Conservation (phyloP, 805 yeast genomes). For the Metschnikowia baotianmanensis region DNA sequence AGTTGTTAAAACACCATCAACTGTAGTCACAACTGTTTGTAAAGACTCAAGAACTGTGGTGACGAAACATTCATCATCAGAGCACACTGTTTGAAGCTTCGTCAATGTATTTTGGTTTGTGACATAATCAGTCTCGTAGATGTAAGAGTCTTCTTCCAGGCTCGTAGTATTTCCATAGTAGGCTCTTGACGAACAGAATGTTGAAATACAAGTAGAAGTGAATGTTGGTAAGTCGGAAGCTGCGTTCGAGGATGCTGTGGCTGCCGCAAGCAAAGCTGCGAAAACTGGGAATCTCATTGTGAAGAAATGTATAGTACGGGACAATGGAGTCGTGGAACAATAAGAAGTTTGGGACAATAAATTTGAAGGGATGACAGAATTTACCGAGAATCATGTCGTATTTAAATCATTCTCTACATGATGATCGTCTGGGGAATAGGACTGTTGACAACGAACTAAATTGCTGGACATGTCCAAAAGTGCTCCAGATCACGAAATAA, state of each 20-base stretch:
- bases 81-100: slow-evolving; percentile 30
- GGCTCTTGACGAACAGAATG: slow-evolving; percentile 12
- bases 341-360: not conserved
- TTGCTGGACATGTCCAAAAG: not conserved
- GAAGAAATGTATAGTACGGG: not conserved
- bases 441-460: not conserved
- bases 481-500: not conserved
- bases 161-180: slow-evolving; percentile 14
- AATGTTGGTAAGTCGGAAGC: slow-evolving; percentile 14
- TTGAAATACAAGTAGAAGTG: slow-evolving; percentile 18
- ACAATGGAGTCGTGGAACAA: not conserved
- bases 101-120: slow-evolving; percentile 16
- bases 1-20: slow-evolving; percentile 41
- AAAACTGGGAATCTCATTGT: slow-evolving; percentile 13
- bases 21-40: slow-evolving; percentile 36
- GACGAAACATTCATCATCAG: slow-evolving; percentile 26
- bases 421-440: not conserved
- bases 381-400: slow-evolving; percentile 1
- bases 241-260: slow-evolving; percentile 7
- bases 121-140: slow-evolving; percentile 15
- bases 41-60: slow-evolving; percentile 33
- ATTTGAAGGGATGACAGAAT: not conserved
- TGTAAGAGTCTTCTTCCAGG: slow-evolving; percentile 6
- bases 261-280: slow-evolving; percentile 10
- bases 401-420: not conserved